Base-by-base conservation (phyloP, 306 rosid species). In the Rosa persica region DNA sequence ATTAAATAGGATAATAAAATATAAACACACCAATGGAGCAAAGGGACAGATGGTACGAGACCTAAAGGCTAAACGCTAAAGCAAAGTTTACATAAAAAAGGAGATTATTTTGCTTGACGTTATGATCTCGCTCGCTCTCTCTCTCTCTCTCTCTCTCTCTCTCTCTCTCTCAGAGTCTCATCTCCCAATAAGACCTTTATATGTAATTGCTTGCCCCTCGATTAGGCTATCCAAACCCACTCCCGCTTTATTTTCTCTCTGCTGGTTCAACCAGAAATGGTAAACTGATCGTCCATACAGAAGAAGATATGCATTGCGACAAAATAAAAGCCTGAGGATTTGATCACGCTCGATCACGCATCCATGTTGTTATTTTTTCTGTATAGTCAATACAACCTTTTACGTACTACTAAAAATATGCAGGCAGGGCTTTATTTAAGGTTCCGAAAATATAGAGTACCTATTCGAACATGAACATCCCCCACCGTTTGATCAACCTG, bases 251-350 rank as follows among this genome's bases (percentile, higher is more conserved):
- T n/a, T 22, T n/a, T 10, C 27, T 20, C 12, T 62, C 67, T 25
- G 10, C 19, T 15, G 67, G 67, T 62, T 62, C 67, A 62, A 62
- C 42, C 40, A 62, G 67, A 62, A 27, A 62, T 62, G 67, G 67
- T 15, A 62, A 30, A 62, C 42, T 62, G 40, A 62, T 27, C 67
- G 67, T 62, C 67, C 40, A 27, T 30, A 62, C 67, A 62, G 0
- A 62, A 62, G 20, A 12, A 34, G 67, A 62, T 62, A 13, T 25
- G n/a, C 42, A 15, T 27, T 1, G 20, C n/a, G 67, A 62, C 67
- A 62, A 30, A 30, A 22, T n/a, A 8, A 62, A 62, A 62, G 38
- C 40, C 67, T 62, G 67, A 62, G 40, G 67, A 62, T 62, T 23
- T 5, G 8, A 62, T 62, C 40, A 62, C 67, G 67, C 67, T 62